Conservation (phyloP, 441 rosid genomes). For the Omphalea diandra region DNA sequence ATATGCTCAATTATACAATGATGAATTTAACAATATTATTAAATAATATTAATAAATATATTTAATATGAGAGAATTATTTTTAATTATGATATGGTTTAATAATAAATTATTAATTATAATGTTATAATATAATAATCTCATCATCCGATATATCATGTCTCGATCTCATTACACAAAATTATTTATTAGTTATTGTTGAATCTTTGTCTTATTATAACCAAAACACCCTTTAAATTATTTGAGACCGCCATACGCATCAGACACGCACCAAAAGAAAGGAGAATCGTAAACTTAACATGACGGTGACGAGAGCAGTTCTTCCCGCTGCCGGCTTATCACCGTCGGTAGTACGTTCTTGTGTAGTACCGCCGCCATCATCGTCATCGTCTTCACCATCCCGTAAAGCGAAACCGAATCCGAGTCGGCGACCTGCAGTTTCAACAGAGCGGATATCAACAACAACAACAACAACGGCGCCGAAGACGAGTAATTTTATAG, state of each 20-base stretch:
- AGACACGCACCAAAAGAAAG: not conserved
- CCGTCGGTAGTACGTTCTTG: slow-evolving; percentile 10
- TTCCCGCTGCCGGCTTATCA: not conserved
- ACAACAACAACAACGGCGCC: not conserved
- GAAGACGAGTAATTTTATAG: not conserved
- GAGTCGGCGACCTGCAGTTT: slow-evolving; percentile 4
- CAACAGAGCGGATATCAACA: slow-evolving; percentile 3
- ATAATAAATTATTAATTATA: too few relatives aligned
- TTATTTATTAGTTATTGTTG: too few relatives aligned
- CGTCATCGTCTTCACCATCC: not conserved
- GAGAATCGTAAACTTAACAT: not conserved
- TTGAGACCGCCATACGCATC: not conserved
- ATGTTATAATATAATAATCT: too few relatives aligned
- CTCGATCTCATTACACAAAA: too few relatives aligned
- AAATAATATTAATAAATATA: too few relatives aligned
- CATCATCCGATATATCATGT: too few relatives aligned
- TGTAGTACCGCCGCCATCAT: not conserved
- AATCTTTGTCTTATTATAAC: not conserved
- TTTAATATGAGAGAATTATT: too few relatives aligned
- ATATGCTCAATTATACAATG: too few relatives aligned
- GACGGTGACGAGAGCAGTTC: slow-evolving; percentile 11
- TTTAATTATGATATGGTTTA: too few relatives aligned
- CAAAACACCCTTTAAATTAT: not conserved
- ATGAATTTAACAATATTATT: too few relatives aligned
- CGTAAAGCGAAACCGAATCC: slow-evolving; percentile 8